These are phyloP conservation scores for Phellinidium pouzarii DNA, from an alignment of 1,284 basidiomycete species.

Conservation along the genomic window DNA sequence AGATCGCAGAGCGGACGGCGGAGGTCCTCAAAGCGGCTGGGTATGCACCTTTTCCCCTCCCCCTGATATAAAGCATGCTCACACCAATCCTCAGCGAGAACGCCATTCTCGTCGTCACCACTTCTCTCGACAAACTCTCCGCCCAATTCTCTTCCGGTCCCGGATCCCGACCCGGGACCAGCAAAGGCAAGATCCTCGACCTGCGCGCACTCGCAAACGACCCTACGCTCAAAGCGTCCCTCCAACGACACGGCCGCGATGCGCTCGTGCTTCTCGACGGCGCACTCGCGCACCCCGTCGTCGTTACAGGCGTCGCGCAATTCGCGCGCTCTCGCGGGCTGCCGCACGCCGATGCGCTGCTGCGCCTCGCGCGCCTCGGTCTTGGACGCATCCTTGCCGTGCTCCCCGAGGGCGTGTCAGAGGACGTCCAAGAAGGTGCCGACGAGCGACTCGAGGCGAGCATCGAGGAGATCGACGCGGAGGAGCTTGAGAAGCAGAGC, in stretches of 20 bases:
- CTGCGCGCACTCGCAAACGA: slow-evolving; percentile 8
- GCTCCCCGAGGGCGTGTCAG: slow-evolving; percentile 19
- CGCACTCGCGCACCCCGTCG: slow-evolving; percentile 21
- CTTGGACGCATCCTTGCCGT: slow-evolving; percentile 20
- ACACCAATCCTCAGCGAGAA: slow-evolving; percentile 16
- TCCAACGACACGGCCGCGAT: slow-evolving; percentile 20
- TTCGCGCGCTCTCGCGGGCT: slow-evolving; percentile 22
- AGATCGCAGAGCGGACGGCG: slow-evolving; percentile 18
- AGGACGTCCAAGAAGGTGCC: slow-evolving; percentile 11
- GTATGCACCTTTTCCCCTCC: slow-evolving; percentile 10
- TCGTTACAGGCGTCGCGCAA: slow-evolving; percentile 22
- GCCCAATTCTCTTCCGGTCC: slow-evolving; percentile 3
- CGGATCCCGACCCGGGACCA: neutral
- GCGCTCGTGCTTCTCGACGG: slow-evolving; percentile 22
- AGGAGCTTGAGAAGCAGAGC: slow-evolving; percentile 21
- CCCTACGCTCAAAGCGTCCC: slow-evolving; percentile 15
- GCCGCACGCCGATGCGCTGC: slow-evolving; percentile 22
- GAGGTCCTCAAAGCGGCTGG: slow-evolving; percentile 24
- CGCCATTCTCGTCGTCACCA: slow-evolving; percentile 22
- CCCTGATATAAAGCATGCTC: neutral
- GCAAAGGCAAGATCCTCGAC: slow-evolving; percentile 2
- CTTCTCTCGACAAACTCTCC: slow-evolving; percentile 19
- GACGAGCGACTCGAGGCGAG: slow-evolving; percentile 13
- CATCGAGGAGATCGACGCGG: slow-evolving; percentile 22
- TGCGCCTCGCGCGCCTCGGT: slow-evolving; percentile 20